Base-by-base conservation (phyloP, 495 filamentous ascomycete species). In the Pseudotulostoma volvatum region DNA sequence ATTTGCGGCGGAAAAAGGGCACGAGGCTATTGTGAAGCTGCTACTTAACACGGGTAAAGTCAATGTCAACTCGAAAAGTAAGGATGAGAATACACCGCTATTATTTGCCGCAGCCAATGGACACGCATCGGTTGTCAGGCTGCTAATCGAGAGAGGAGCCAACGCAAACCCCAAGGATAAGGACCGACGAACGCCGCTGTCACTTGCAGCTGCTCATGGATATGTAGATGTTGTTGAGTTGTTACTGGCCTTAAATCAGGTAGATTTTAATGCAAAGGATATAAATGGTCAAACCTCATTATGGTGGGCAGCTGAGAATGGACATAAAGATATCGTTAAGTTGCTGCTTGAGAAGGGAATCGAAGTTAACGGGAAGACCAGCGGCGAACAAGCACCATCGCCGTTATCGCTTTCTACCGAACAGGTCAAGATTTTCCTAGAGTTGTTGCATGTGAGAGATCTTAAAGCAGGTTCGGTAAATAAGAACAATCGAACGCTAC, bases 241-340 rank as follows among this genome's bases (percentile, higher is more conserved):
- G 13, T 16, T 34, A 4, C 32, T 34, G 32, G 32, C 41, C 18
- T 14, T 19, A 1, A 32, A 45, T n/a, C 4, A 34, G n/a, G 41
- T 47, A 35, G 37, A 52, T 13, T 21, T 51, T 21, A 34, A 45
- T 33, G 38, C 41, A 33, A 40, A 44, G 34, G 52, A 57, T 44
- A 34, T 34, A 0, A 25, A 25, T 13, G 45, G 45, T 33, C 37
- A 37, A 31, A 46, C 48, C 14, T 40, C 53, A 11, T 42, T 55
- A 17, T 46, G 15, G 13, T 48, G 33, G 35, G 52, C 44, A 23
- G 51, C 44, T 36, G 41, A 19, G 28, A 37, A 38, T 45, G 52
- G 54, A 33, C 46, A 48, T 43, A 36, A 43, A 21, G 39, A 13
- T 34, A 34, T 38, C 31, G 50, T 46, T 34, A 44, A 47, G 37